Evolutionary conservation across 179 eudicot species (phyloP), one percentile per base, ranked within the genome.

Genomic region (Vitellaria paradoxa): DNA sequence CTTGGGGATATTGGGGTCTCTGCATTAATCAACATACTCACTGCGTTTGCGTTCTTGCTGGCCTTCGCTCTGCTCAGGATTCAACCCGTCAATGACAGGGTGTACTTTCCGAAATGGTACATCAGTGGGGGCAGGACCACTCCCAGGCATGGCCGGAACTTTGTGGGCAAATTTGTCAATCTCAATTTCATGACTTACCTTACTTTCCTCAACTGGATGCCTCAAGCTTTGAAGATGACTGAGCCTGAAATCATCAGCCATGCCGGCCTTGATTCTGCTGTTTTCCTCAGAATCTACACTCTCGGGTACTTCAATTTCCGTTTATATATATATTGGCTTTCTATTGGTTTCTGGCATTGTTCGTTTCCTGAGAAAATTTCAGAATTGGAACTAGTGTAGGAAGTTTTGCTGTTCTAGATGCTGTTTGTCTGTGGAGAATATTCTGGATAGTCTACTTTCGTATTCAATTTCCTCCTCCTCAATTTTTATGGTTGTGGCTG

Each of bases 261-360:
- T 81, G 95, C 95, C 80, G 93, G 95, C 46, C 83, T 91, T 80
- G 95, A 91, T 76, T 91, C 91, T 79, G 93, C 83, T 84, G 87
- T 71, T 81, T 91, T 91, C 65, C 88, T 89, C 77, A 73, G 96
- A 83, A 89, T 88, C 78, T 91, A 88, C 57, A 82, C 70, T 59
- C 89, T 91, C 40, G 91, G 93, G 93, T 91, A 85, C 74, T 81
- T 71, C 18, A 42, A 56, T 5, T 21, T 76, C 21, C 18, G 21
- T 17, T 40, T 30, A 13, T 49, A 30, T 30, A 30, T 30, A 30
- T n/a, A 14, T 65, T 14, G 24, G 30, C 61, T 17, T 73, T 21
- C 45, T 6, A 21, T 12, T 5, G 45, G 50, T 21, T 62, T 18
- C 30, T 69, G 76, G 17, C 10, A 30, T 40, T 18, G 11, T 52